Evolutionary conservation across 495 filamentous ascomycete genomes (phyloP), one percentile per base, ranked within the genome.

Genomic region (Neohortaea acidophila): DNA sequence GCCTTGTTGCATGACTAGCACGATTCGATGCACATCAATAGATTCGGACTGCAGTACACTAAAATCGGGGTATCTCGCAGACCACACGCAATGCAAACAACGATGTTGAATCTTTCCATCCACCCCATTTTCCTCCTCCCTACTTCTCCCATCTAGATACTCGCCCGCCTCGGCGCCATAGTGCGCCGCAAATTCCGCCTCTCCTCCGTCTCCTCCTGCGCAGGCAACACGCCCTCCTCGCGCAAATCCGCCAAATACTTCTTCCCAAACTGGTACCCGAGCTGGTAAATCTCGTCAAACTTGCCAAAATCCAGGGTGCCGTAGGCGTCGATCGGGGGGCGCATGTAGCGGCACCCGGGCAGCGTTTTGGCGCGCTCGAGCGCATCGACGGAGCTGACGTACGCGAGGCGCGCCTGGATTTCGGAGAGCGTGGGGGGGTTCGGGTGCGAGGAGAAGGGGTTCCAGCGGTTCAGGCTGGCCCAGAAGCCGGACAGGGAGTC

Each of bases 351-450:
- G 55, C 85, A 94, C 4, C 89, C 91, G 0, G 79, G 69, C 41
- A 73, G 81, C 9, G 64, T 74, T 63, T 99, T 99, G 17, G 91
- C 86, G 15, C 85, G 69, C 57, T 99, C 89, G 10, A 99, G 65
- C 31, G 87, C 89, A 52, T 94, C 91, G 3, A 93, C 82, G 19
- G 77, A 84, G 2, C 75, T 82, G 7, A 99, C 89, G 51, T 99
- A 99, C 2, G 89, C 91, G 2, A 99, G 68, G 4, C 87, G 70
- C 3, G 81, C 83, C 62, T 97, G 91, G 45, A 97, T 96, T 57
- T 97, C 89, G 2, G 84, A 84, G 2, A 97, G 65, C 4, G 89
- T 96, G 0, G 91, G 91, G 2, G 89, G 89, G 43, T 96, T 97
- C 1, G 87, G 78, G 38, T 70, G 70, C 2, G 69, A 65, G 0